Evolutionary conservation across 1,284 basidiomycete genomes (phyloP), one percentile per base, ranked within the genome.

Genomic region (Marasmius sp.): DNA sequence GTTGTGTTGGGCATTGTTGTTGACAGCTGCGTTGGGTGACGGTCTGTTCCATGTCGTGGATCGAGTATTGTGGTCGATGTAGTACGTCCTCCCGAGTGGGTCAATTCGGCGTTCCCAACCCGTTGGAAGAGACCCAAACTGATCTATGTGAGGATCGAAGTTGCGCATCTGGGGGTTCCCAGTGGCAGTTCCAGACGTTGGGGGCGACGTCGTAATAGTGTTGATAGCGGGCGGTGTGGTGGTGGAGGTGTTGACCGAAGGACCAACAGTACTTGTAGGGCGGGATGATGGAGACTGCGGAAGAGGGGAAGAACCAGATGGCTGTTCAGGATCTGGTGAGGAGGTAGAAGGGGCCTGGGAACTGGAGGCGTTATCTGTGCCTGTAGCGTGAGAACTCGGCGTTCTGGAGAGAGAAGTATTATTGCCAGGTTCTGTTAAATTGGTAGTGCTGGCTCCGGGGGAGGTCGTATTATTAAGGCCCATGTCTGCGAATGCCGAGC

Each of bases 51-150:
- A 97, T 1, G 95, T 97, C 10, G 95, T 97, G 6, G 91, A 91
- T 60, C 95, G 88, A 11, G 93, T 94, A 75, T 95, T 97, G 78
- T 97, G 94, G 72, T 94, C 93, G 57, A 94, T 93, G 69, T 94
- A 97, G 75, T 97, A 97, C 20, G 93, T 95, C 62, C 95, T 80
- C 6, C 91, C 95, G 36, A 96, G 84, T 62, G 95, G 93, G 76
- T 97, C 95, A 60, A 94, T 92, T 61, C 95, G 90, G 62, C 95
- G 85, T 77, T 97, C 95, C 95, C 95, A 97, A 4, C 94, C 94
- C 38, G 80, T 73, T 2, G 95, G 95, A 22, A 97, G 78, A 36
- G 89, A 83, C 7, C 93, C 93, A 64, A 86, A 88, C 67, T 94
- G 92, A 75, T 95, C 93, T 53, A 92, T 88, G 66, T 88, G 89